Evolutionary conservation across 2,329 filamentous ascomycete genomes (phyloP).

Genomic region (Diaporthe ampelina): DNA sequence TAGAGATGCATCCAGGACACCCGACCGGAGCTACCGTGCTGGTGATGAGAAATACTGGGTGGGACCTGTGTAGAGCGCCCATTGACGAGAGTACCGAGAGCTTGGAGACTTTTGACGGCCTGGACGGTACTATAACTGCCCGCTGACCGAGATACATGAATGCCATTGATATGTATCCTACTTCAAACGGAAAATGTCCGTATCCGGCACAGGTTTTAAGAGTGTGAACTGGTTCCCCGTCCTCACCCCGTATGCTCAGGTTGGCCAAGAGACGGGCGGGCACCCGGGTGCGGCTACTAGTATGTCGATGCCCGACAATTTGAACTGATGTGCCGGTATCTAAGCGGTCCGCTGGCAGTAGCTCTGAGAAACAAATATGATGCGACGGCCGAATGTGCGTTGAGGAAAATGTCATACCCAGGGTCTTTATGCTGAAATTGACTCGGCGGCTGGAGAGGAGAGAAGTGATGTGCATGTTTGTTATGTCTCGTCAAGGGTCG

Average conservation of each 20-base stretch:
- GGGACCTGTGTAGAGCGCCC: background rate
- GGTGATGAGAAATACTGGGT: background rate
- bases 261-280: background rate
- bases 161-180: background rate
- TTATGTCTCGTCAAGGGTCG: background rate
- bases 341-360: too few relatives aligned
- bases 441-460: background rate
- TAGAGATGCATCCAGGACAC: too few relatives aligned
- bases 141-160: background rate
- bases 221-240: background rate
- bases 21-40: background rate
- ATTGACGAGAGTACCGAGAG: background rate
- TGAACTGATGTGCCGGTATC: too few relatives aligned
- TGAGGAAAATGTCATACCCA: background rate
- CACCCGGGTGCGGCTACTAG: too few relatives aligned
- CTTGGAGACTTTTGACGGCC: background rate
- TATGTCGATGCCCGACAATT: background rate
- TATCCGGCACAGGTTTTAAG: background rate
- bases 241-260: background rate
- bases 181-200: background rate
- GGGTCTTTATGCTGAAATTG: background rate
- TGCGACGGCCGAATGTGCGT: too few relatives aligned
- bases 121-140: background rate
- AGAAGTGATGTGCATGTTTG: background rate
- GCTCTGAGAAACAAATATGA: too few relatives aligned